These are phyloP conservation scores for Musa beccarii DNA, from an alignment of 176 grass and related monocot genomes.

Conservation along the genomic window DNA sequence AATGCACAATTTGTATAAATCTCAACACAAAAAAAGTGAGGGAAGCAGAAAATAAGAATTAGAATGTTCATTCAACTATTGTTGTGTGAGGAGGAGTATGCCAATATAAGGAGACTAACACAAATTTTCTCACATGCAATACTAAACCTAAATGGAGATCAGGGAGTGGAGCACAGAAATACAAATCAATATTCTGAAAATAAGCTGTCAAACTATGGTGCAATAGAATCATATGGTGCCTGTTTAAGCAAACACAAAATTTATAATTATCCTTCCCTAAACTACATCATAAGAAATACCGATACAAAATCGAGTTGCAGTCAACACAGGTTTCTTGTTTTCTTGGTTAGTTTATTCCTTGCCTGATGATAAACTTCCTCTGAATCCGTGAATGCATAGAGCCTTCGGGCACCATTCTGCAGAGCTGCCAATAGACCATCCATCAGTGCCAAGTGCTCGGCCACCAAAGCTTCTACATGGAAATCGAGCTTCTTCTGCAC, in stretches of 20 bases:
- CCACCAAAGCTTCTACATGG: slow-evolving; percentile 77
- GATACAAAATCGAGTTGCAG: background rate
- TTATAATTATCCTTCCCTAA: background rate
- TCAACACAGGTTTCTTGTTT: background rate
- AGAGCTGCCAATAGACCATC: slow-evolving; percentile 72
- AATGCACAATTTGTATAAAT: background rate
- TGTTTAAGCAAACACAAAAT: background rate
- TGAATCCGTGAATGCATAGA: slow-evolving; percentile 92
- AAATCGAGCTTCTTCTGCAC: slow-evolving; percentile 99
- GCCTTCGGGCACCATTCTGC: slow-evolving; percentile 62
- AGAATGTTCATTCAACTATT: background rate
- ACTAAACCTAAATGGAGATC: background rate
- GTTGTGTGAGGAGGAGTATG: background rate
- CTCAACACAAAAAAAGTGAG: background rate
- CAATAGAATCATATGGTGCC: background rate
- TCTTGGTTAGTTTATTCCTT: slow-evolving; percentile 25
- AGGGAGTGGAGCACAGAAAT: background rate
- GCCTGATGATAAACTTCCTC: slow-evolving; percentile 93
- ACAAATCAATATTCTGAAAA: background rate
- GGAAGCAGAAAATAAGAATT: background rate
- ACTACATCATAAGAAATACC: background rate
- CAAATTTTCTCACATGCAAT: background rate
- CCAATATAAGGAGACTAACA: background rate
- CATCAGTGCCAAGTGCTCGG: slow-evolving; percentile 94
- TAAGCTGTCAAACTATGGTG: background rate